These are phyloP conservation scores for Ceratobasidium sp. DNA, from an alignment of 1,284 basidiomycete species.

Conservation along the genomic window DNA sequence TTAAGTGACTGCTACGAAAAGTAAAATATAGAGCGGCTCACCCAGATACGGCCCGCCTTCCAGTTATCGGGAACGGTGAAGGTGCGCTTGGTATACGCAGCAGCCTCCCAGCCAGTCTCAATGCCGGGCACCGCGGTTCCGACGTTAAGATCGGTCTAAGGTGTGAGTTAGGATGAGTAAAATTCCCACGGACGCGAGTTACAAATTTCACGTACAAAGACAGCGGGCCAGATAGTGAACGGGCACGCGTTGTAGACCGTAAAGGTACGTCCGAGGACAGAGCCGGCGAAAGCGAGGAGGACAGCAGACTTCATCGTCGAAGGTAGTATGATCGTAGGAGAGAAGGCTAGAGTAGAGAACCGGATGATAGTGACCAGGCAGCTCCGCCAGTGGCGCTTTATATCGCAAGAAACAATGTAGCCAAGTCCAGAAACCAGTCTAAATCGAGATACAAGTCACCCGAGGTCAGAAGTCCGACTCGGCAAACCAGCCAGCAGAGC, in stretches of 20 bases:
- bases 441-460: too few species aligned
- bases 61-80: conserved; percentile 66
- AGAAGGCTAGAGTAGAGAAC: neutral
- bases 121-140: conserved; percentile 51
- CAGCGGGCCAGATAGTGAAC: conserved; percentile 50
- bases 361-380: neutral
- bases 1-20: neutral
- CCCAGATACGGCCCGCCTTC: conserved; percentile 66
- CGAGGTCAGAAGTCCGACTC: too few species aligned
- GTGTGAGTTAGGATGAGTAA: neutral
- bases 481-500: too few species aligned
- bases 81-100: conserved; percentile 56
- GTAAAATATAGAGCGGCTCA: conserved; percentile 3
- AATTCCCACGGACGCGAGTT: neutral
- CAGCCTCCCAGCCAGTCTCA: conserved; percentile 61
- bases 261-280: conserved; percentile 59
- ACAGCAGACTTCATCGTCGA: conserved; percentile 46
- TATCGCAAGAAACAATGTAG: too few species aligned
- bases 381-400: too few species aligned
- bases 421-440: too few species aligned
- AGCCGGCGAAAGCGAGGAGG: conserved; percentile 52
- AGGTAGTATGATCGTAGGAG: neutral
- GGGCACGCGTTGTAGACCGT: conserved; percentile 60
- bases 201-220: conserved; percentile 26
- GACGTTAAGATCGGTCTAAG: conserved; percentile 49